These are phyloP conservation scores for Pseudopediastrum boryanum DNA, from an alignment of 139 green algal species.

Conservation along the genomic window DNA sequence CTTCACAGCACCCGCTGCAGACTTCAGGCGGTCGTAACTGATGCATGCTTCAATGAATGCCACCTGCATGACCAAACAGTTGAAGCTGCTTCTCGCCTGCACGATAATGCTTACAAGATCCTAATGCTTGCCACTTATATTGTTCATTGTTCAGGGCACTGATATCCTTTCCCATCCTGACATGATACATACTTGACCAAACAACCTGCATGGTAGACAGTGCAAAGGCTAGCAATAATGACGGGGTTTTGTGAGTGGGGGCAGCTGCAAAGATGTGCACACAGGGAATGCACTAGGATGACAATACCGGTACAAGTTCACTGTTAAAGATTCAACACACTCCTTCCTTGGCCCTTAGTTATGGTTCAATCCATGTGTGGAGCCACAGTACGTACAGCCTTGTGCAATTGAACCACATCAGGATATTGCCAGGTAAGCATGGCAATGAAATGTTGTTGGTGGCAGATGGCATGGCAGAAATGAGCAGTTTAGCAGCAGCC, in stretches of 20 bases:
- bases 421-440: neutral
- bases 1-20: slow-evolving; percentile 49
- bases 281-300: too few relatives aligned
- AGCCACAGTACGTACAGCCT: too few relatives aligned
- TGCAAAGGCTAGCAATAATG: neutral
- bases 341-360: neutral
- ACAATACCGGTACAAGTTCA: too few relatives aligned
- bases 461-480: neutral
- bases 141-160: neutral
- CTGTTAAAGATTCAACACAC: neutral
- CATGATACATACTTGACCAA: neutral
- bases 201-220: neutral
- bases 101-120: neutral
- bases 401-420: too few relatives aligned
- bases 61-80: slow-evolving; percentile 14
- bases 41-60: slow-evolving; percentile 58
- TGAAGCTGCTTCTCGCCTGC: neutral
- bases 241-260: neutral
- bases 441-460: neutral
- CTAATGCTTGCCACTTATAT: neutral
- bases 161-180: neutral
- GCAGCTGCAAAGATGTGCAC: too few relatives aligned
- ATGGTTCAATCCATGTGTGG: too few relatives aligned
- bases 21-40: slow-evolving; percentile 56
- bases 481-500: neutral